Evolutionary conservation across 352 stramenopile species (phyloP), one percentile per base, ranked within the genome.

Genomic region (Saprolegnia parasitica): DNA sequence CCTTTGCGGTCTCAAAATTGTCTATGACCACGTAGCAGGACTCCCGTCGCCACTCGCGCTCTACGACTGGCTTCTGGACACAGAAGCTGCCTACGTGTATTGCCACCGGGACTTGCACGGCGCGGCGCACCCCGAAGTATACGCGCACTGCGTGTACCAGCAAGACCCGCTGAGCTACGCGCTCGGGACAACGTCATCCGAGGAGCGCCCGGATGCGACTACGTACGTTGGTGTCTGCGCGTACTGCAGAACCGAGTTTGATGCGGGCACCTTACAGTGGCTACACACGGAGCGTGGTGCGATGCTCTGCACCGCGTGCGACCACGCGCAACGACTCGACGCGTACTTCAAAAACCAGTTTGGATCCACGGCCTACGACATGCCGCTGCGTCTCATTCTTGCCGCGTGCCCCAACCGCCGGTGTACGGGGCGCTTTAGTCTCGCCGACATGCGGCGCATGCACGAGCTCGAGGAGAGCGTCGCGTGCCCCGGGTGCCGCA

Each of bases 51-150:
- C 39, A 15, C 39, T 46, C 24, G 54, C 29, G 5, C 20, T 61
- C 20, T 61, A 61, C 54, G 54, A 35, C n/a, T 13, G 20, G 32
- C 4, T 61, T 8, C 54, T 61, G 9, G 54, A 61, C 23, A 37
- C 20, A 23, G 54, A 61, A n/a, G 54, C 54, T 9, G 54, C n/a
- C 20, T 61, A 61, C 23, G 54, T 61, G 10, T 11, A 35, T 61
- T 6, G 54, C 15, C 54, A 35, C 21, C 1, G 15, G 9, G 40
- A 9, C 40, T 47, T 9, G 40, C 40, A 16, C 16, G 47, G 47
- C 47, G 5, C 47, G 47, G 8, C 39, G 39, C 8, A 16, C 15
- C 8, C 8, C 39, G 15, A 8, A 46, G 8, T 15, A 15, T 61
- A 37, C 29, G 54, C 54, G 20, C 54, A 61, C 23, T 39, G 10